phyloP scores from a whole-genome alignment of 805 yeast species.

The Suhomyces pyralidae region DNA sequence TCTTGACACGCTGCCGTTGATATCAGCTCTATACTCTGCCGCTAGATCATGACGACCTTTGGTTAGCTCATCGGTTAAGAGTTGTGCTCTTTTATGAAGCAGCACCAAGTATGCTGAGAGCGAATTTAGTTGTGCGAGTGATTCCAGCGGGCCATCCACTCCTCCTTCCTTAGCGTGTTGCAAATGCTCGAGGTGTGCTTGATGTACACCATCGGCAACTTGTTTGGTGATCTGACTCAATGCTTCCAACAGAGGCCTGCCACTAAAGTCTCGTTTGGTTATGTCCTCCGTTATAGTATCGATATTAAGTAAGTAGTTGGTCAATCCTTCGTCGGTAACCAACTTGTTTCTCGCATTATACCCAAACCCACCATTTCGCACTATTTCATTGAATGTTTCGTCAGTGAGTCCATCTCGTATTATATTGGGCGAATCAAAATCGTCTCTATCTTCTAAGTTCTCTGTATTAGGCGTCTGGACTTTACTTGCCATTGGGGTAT shows the following conservation, averaged over 20 bases:
- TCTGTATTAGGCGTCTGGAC: not conserved
- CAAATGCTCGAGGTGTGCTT: not conserved
- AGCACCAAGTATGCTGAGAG: slow-evolving; percentile 17
- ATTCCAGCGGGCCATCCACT: not conserved
- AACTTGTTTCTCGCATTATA: slow-evolving; percentile 8
- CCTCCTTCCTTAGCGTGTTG: not conserved
- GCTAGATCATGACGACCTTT: slow-evolving; percentile 16
- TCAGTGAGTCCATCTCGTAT: slow-evolving; percentile 5
- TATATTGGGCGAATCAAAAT: not conserved
- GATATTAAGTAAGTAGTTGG: slow-evolving; percentile 26
- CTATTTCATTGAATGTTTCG: slow-evolving; percentile 12
- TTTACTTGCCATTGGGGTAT: not conserved
- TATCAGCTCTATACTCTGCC: slow-evolving; percentile 21
- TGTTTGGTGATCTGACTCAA: slow-evolving; percentile 3
- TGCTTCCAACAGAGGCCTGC: slow-evolving; percentile 5
- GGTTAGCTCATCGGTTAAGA: slow-evolving; percentile 17
- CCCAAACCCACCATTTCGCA: slow-evolving; percentile 20
- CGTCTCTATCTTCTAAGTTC: slow-evolving; percentile 1
- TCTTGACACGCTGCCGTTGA: slow-evolving; percentile 25
- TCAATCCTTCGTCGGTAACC: slow-evolving; percentile 24
- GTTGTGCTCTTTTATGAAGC: slow-evolving; percentile 17
- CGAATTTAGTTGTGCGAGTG: slow-evolving; percentile 11
- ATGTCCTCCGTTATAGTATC: slow-evolving; percentile 21
- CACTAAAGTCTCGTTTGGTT: slow-evolving; percentile 1
- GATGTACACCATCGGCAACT: slow-evolving; percentile 1